Conservation (phyloP, 78 protist genomes). For the Dictyostelium capitatum region DNA sequence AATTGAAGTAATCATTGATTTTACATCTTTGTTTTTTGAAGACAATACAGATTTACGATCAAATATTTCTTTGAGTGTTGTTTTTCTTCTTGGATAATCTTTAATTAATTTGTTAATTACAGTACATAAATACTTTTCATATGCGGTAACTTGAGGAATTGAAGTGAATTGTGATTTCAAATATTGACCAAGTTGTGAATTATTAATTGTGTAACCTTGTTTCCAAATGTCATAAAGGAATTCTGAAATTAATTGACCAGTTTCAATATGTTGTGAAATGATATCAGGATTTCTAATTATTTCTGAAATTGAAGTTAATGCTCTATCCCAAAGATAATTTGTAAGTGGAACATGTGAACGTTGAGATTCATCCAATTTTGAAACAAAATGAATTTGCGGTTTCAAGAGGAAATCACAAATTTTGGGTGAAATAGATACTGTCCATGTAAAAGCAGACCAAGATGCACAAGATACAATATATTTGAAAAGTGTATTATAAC, state of each 20-base stretch:
- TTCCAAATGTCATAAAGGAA: constrained; percentile 39
- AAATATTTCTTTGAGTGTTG: background rate
- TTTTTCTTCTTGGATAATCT: background rate
- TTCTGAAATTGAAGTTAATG: constrained; percentile 24
- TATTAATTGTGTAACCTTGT: background rate
- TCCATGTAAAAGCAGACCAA: constrained; percentile 49
- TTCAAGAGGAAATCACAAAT: background rate
- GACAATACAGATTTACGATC: background rate
- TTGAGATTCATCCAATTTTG: background rate
- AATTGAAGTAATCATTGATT: background rate
- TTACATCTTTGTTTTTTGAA: background rate
- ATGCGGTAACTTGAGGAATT: background rate
- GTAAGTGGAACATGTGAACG: background rate
- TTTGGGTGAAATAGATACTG: background rate
- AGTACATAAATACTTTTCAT: constrained; percentile 35
- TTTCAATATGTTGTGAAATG: background rate
- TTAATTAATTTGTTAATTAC: background rate
- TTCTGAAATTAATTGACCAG: constrained; percentile 33
- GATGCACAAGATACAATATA: constrained; percentile 23
- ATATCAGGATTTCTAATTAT: background rate
- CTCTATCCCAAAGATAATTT: constrained; percentile 40
- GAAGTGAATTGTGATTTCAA: background rate
- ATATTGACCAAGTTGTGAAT: background rate
- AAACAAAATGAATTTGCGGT: constrained; percentile 26
- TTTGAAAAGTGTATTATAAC: background rate